Evolutionary conservation across 345 rosid species (phyloP), one percentile per base, ranked within the genome.

Genomic region (Theobroma cacao): DNA sequence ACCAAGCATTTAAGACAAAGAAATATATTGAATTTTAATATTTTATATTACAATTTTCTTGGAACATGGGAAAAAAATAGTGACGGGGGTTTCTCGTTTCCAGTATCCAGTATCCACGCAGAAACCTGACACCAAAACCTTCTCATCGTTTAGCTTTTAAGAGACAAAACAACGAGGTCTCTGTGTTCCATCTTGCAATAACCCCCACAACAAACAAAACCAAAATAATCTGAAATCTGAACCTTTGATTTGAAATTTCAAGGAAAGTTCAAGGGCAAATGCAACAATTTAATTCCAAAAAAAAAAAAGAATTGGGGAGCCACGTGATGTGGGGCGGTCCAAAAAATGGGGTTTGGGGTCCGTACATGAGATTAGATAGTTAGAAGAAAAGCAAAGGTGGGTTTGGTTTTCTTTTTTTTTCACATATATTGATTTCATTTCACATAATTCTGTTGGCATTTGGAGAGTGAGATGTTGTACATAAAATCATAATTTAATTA

Each of bases 81-180:
- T 45, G 66, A 28, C 6, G 62, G 77, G 66, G 71, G n/a, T 6
- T 30, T 45, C n/a, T n/a, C n/a, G n/a, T 10, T 36, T n/a, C 36
- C 26, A 20, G 22, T 60, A 6, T 45, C 36, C 73, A 48, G 53
- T 56, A 78, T 50, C 31, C 82, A 69, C 76, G 74, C 69, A 12
- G 22, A 84, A 82, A 66, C 33, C 87, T 80, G 84, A 76, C 85
- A 84, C 78, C 14, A 20, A 69, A 77, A 74, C 65, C 77, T 40
- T 59, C 78, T 43, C 81, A 64, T 70, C 80, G 83, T 67, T 79
- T 53, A 47, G 83, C 87, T 82, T 87, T 87, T 53, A 75, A 82
- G 87, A 67, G 85, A 81, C 79, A 78, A 1, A 72, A 73, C 80
- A 62, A 80, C 76, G 80, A 73, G 81, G 78, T 31, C 24, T 15